Evolutionary conservation across 169 alveolate genomes (phyloP).

Genomic region (Pseudocohnilembus persalinus): DNA sequence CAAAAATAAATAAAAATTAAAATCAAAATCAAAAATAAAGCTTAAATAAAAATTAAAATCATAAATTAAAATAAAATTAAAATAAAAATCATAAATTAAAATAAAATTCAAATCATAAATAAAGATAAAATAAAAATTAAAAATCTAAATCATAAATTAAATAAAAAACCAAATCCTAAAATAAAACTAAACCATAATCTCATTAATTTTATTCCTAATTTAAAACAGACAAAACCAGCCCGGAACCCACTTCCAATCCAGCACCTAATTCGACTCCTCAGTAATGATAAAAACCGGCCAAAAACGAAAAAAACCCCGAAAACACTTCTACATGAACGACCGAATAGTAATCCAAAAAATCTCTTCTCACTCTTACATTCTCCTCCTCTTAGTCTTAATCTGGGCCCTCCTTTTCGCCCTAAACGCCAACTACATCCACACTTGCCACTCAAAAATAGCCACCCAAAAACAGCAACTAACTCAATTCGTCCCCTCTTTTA

Average conservation of each 20-base stretch:
- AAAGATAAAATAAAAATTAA: too few relatives aligned
- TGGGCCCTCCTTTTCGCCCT: not conserved
- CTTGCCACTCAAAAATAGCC: not conserved
- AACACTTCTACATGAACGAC: not conserved
- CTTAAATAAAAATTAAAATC: too few relatives aligned
- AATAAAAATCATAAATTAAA: too few relatives aligned
- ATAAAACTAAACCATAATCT: not conserved
- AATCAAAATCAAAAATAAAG: too few relatives aligned
- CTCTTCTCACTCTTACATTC: not conserved
- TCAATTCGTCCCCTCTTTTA: not conserved
- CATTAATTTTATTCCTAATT: too few relatives aligned
- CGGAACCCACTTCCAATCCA: too few relatives aligned
- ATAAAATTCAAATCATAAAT: too few relatives aligned
- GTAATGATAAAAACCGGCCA: not conserved
- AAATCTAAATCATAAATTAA: too few relatives aligned
- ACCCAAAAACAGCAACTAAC: not conserved
- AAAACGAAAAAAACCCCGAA: not conserved
- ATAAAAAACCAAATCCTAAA: not conserved
- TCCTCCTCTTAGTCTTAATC: not conserved
- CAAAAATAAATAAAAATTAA: too few relatives aligned
- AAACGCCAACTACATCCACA: not conserved
- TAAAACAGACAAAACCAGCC: too few relatives aligned
- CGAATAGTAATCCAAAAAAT: not conserved
- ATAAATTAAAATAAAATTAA: too few relatives aligned
- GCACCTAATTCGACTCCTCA: not conserved